These are phyloP conservation scores for Erythrobasidium hasegawianum DNA, from an alignment of 1,284 basidiomycete species.

Conservation along the genomic window DNA sequence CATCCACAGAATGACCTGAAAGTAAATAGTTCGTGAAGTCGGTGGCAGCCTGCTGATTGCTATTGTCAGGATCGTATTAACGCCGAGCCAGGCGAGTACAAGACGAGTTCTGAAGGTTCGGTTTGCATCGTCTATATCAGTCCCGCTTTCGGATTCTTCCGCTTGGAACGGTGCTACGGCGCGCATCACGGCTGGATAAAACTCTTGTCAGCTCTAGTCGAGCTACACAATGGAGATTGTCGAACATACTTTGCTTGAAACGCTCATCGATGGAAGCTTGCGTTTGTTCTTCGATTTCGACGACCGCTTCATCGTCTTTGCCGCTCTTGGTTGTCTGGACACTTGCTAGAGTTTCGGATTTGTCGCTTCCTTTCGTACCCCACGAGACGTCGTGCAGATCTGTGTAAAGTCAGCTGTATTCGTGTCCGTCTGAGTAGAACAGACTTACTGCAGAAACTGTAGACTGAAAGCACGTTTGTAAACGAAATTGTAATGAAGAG, in stretches of 20 bases:
- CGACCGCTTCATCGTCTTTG: constrained; percentile 24
- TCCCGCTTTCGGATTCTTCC: constrained; percentile 69
- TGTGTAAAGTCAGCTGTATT: neutral
- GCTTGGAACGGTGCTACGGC: constrained; percentile 77
- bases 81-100: constrained; percentile 78
- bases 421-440: no score
- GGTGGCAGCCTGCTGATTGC: constrained; percentile 27
- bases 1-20: constrained; percentile 34
- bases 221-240: no score
- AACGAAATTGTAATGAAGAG: constrained; percentile 50
- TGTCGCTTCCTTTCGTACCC: constrained; percentile 76
- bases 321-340: constrained; percentile 27
- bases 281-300: constrained; percentile 27
- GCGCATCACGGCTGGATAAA: constrained; percentile 85
- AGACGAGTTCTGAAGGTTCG: constrained; percentile 81
- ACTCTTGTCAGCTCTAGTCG: no score
- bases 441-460: constrained; percentile 73
- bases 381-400: constrained; percentile 52
- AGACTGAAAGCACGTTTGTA: constrained; percentile 58
- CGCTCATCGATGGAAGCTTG: constrained; percentile 31
- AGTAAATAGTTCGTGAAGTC: constrained; percentile 21
- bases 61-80: constrained; percentile 58
- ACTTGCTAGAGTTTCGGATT: constrained; percentile 15
- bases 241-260: constrained; percentile 26
- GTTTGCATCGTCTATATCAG: constrained; percentile 78